Evolutionary conservation across 1,284 basidiomycete species (phyloP).

Genomic region (Phlebopus sp.): DNA sequence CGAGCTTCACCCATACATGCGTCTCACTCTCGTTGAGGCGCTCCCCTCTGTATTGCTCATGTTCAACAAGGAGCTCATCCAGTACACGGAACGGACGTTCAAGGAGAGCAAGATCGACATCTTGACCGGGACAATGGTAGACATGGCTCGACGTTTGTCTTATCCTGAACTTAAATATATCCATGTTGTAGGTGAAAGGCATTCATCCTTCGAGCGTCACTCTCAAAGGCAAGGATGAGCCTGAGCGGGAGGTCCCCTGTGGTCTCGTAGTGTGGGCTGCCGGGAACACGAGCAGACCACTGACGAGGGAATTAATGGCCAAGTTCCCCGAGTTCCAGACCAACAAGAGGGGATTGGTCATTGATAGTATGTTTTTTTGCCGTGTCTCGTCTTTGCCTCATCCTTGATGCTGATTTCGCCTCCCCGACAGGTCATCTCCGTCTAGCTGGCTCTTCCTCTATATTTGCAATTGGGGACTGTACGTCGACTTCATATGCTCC

Average conservation of each 20-base stretch:
- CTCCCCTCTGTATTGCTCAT: slow-evolving; percentile 92
- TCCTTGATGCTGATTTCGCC: neutral
- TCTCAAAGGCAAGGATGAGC: slow-evolving; percentile 86
- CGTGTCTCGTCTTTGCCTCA: too few species aligned
- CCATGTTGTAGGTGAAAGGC: slow-evolving; percentile 48
- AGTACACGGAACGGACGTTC: slow-evolving; percentile 95
- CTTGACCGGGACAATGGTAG: slow-evolving; percentile 91
- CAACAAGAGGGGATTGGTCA: slow-evolving; percentile 82
- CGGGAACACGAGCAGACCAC: slow-evolving; percentile 84
- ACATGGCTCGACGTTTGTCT: slow-evolving; percentile 64
- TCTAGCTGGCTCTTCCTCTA: slow-evolving; percentile 67
- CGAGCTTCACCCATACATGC: slow-evolving; percentile 84
- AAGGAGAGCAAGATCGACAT: slow-evolving; percentile 96
- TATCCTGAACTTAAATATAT: too few species aligned
- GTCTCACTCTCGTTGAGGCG: slow-evolving; percentile 94
- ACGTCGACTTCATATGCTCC: slow-evolving; percentile 91
- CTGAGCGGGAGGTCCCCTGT: slow-evolving; percentile 81
- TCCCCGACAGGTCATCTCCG: slow-evolving; percentile 52
- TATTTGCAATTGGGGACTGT: slow-evolving; percentile 92
- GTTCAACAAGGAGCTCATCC: slow-evolving; percentile 95
- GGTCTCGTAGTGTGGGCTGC: slow-evolving; percentile 92
- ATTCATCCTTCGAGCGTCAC: slow-evolving; percentile 81
- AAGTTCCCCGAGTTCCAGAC: slow-evolving; percentile 78
- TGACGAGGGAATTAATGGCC: slow-evolving; percentile 86
- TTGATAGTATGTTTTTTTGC: slow-evolving; percentile 65